Conservation (phyloP, 176 grass and related monocot genomes). For the Aegilops umbellulata region DNA sequence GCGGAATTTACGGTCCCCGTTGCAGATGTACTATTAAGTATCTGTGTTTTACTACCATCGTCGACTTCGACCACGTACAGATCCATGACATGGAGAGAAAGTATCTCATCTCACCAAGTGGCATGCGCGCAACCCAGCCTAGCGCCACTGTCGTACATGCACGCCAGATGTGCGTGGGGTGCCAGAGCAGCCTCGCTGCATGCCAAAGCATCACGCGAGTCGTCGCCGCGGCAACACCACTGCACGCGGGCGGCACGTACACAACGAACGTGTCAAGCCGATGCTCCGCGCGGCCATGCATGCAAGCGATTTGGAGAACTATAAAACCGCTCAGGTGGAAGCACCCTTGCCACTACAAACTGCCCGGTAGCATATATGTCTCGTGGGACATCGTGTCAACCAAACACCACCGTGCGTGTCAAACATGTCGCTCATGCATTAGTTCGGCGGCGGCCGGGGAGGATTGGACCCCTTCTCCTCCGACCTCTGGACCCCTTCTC, state of each 20-base stretch:
- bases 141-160: neutral
- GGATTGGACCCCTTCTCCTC: slow-evolving; percentile 37
- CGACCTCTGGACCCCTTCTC: slow-evolving; percentile 34
- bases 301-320: neutral
- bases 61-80: too few relatives aligned
- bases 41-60: too few relatives aligned
- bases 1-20: too few relatives aligned
- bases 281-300: neutral
- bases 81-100: neutral
- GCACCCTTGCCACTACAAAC: neutral
- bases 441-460: slow-evolving; percentile 30
- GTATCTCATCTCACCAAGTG: neutral
- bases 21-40: too few relatives aligned
- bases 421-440: slow-evolving; percentile 40
- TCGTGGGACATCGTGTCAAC: neutral
- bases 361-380: neutral
- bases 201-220: neutral
- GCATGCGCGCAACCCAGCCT: neutral
- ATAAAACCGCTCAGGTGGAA: neutral
- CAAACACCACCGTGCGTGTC: neutral
- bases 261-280: neutral
- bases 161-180: neutral
- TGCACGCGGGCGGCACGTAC: neutral
- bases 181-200: neutral
- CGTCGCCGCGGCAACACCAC: neutral